phyloP scores from a whole-genome alignment of 306 rosid genomes.

The Ormosia semicastrata region DNA sequence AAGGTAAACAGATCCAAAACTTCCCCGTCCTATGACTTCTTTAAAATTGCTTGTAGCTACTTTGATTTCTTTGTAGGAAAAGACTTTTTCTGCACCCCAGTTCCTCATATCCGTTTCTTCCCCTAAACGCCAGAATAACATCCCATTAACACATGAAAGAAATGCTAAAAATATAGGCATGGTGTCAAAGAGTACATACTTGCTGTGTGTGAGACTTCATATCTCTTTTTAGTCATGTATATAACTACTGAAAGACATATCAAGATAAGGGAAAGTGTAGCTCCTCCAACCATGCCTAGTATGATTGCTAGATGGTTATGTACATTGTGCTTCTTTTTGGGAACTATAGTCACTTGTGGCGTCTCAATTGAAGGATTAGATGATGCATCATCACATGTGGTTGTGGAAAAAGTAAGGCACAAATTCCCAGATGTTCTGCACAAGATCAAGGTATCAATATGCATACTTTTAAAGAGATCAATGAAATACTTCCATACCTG shows the following conservation, averaged over 20 bases:
- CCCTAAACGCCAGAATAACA: slow-evolving; percentile 34
- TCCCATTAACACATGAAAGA: background rate
- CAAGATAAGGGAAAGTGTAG: slow-evolving; percentile 44
- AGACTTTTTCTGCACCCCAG: slow-evolving; percentile 80
- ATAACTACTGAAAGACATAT: slow-evolving; percentile 41
- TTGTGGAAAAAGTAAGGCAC: slow-evolving; percentile 73
- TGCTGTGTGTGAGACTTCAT: slow-evolving; percentile 43
- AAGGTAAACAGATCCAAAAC: slow-evolving; percentile 90
- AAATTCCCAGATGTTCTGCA: slow-evolving; percentile 80
- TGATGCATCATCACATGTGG: slow-evolving; percentile 56
- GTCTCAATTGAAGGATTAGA: slow-evolving; percentile 66
- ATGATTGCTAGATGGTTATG: slow-evolving; percentile 45
- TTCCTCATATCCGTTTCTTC: slow-evolving; percentile 59
- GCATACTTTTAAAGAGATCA: background rate
- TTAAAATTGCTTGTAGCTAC: slow-evolving; percentile 77
- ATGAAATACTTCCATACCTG: slow-evolving; percentile 45
- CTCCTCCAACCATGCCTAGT: slow-evolving; percentile 59
- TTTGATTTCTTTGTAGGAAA: slow-evolving; percentile 81
- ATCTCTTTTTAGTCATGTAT: slow-evolving; percentile 49
- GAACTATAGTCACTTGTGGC: slow-evolving; percentile 71
- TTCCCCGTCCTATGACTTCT: slow-evolving; percentile 82
- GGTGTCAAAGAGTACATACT: slow-evolving; percentile 45
- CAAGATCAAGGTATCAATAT: slow-evolving; percentile 19
- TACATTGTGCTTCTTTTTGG: slow-evolving; percentile 41
- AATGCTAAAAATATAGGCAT: background rate